phyloP scores from a whole-genome alignment of 2,329 filamentous ascomycete genomes.

The Botrytis porri region DNA sequence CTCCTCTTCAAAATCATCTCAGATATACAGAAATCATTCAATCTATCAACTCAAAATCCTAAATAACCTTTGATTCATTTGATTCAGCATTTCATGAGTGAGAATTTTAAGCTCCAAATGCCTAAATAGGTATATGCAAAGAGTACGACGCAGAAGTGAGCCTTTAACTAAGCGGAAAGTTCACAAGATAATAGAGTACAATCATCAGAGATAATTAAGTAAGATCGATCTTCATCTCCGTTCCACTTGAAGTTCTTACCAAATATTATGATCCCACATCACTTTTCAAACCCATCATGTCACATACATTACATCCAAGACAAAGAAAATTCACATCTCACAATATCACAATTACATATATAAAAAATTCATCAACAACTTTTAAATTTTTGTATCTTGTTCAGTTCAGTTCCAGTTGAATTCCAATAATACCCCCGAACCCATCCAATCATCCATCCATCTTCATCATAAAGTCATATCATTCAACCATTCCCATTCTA shows the following conservation, averaged over 20 bases:
- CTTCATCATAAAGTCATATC: constrained; percentile 13
- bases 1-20: too few relatives aligned
- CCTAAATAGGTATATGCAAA: too few relatives aligned
- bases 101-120: too few relatives aligned
- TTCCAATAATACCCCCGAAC: not conserved
- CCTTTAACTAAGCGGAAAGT: too few relatives aligned
- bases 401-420: not conserved
- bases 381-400: constrained; percentile 10
- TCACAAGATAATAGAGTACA: too few relatives aligned
- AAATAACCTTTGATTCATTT: too few relatives aligned
- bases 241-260: not conserved
- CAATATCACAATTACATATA: not conserved
- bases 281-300: not conserved
- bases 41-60: too few relatives aligned
- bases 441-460: constrained; percentile 1
- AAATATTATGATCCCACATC: not conserved
- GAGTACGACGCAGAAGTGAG: too few relatives aligned
- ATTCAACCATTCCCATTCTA: constrained; percentile 1
- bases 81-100: too few relatives aligned
- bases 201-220: too few relatives aligned
- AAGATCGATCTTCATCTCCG: too few relatives aligned
- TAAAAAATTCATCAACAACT: not conserved
- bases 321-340: not conserved
- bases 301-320: not conserved
- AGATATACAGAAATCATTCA: too few relatives aligned